Evolutionary conservation across 257 asterid species (phyloP).

Genomic region (Plantago major): DNA sequence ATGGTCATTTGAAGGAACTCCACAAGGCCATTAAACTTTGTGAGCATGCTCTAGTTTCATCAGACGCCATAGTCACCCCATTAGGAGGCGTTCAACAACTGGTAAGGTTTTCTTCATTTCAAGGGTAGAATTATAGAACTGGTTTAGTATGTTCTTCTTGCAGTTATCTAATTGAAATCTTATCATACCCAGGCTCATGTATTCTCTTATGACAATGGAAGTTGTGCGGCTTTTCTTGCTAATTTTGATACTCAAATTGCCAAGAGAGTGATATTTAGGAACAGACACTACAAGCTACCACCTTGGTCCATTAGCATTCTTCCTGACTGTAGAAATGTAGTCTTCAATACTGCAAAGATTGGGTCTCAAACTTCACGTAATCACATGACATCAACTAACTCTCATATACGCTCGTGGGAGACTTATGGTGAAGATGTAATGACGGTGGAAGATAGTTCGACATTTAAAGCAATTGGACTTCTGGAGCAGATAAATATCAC

Average conservation of each 20-base stretch:
- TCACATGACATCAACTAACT: conserved; percentile 33
- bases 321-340: conserved; percentile 60
- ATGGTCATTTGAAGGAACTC: conserved; percentile 61
- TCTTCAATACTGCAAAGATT: conserved; percentile 62
- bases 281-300: conserved; percentile 46
- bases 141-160: too few relatives aligned
- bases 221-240: conserved; percentile 62
- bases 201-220: conserved; percentile 36
- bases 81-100: conserved; percentile 56
- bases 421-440: conserved; percentile 45
- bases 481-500: conserved; percentile 61
- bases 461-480: conserved; percentile 42
- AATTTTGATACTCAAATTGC: conserved; percentile 42
- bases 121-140: neutral
- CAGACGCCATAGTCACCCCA: conserved; percentile 41
- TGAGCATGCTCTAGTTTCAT: conserved; percentile 43
- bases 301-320: conserved; percentile 80
- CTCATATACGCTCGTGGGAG: conserved; percentile 49
- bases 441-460: conserved; percentile 34
- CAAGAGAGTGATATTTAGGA: conserved; percentile 42
- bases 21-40: conserved; percentile 64
- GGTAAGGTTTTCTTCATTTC: neutral
- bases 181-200: conserved; percentile 42
- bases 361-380: conserved; percentile 40
- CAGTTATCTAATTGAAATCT: neutral